Conservation (phyloP, 1,284 basidiomycete species). For the Schizophyllum amplum region DNA sequence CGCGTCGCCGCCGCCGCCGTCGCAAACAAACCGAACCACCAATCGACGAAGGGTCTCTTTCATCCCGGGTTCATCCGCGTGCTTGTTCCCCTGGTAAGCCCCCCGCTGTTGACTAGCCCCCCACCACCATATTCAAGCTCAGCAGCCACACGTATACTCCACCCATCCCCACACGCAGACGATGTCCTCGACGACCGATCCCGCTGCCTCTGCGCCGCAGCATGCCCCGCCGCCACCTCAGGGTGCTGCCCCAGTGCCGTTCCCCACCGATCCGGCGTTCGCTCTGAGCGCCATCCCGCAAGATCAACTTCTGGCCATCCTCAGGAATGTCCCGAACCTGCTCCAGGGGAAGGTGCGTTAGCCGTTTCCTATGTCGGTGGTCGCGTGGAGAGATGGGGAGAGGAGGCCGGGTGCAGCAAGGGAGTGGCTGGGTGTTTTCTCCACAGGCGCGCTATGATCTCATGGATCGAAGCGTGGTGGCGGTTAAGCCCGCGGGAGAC, state of each 20-base stretch:
- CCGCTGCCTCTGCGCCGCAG: background rate
- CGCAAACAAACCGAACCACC: background rate
- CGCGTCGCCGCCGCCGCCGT: background rate
- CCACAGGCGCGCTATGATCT: conserved; percentile 1
- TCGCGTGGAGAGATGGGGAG: background rate
- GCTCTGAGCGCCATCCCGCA: background rate
- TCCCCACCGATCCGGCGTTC: background rate
- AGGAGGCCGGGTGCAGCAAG: background rate
- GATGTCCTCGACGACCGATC: background rate
- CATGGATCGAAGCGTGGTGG: conserved; percentile 7
- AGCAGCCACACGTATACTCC: no score
- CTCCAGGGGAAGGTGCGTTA: background rate
- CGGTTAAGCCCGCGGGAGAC: background rate
- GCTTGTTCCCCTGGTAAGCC: no score
- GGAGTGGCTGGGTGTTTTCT: background rate
- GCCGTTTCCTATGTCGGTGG: background rate
- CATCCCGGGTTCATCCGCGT: no score
- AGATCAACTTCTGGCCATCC: background rate
- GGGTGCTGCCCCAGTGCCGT: background rate
- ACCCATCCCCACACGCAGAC: background rate
- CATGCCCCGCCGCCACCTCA: background rate
- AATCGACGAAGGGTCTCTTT: background rate
- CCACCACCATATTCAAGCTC: no score
- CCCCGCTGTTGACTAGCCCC: no score
- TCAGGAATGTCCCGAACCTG: background rate